Evolutionary conservation across 1,139 yeast species (phyloP).

Genomic region (Geotrichum reessii): DNA sequence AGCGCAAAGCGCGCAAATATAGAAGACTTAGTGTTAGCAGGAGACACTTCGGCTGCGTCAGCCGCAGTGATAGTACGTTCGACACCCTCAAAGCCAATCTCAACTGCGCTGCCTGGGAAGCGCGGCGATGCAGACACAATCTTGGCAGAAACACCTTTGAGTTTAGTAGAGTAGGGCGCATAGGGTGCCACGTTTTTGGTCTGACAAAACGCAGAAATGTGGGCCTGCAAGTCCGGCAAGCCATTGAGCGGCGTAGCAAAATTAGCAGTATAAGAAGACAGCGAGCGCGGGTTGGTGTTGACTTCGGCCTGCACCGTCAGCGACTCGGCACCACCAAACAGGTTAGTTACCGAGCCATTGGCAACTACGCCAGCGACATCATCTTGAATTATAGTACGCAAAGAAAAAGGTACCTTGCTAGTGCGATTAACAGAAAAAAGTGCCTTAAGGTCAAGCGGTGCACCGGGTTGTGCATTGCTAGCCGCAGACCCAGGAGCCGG

Average conservation of each 20-base stretch:
- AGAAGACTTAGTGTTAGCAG: conserved; percentile 49
- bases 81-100: conserved; percentile 26
- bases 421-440: conserved; percentile 25
- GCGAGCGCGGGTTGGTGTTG: conserved; percentile 65
- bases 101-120: conserved; percentile 17
- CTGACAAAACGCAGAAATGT: conserved; percentile 5
- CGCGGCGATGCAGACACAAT: conserved; percentile 6
- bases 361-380: conserved; percentile 65
- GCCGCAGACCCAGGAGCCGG: conserved; percentile 3
- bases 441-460: conserved; percentile 24
- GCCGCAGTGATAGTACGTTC: conserved; percentile 26
- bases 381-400: conserved; percentile 92
- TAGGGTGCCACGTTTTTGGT: conserved; percentile 1
- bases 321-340: conserved; percentile 86
- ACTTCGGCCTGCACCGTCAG: conserved; percentile 68
- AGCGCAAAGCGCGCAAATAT: conserved; percentile 46
- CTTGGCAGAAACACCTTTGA: conserved; percentile 8
- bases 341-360: conserved; percentile 54
- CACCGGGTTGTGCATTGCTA: neutral
- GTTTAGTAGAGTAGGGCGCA: conserved; percentile 4
- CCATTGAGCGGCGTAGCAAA: conserved; percentile 46
- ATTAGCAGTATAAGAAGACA: conserved; percentile 43
- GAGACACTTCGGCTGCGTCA: conserved; percentile 25
- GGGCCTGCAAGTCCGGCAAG: conserved; percentile 14
- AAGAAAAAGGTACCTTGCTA: conserved; percentile 58